Base-by-base conservation (phyloP, 331 rosid genomes). In the Erythrophleum ivorense region DNA sequence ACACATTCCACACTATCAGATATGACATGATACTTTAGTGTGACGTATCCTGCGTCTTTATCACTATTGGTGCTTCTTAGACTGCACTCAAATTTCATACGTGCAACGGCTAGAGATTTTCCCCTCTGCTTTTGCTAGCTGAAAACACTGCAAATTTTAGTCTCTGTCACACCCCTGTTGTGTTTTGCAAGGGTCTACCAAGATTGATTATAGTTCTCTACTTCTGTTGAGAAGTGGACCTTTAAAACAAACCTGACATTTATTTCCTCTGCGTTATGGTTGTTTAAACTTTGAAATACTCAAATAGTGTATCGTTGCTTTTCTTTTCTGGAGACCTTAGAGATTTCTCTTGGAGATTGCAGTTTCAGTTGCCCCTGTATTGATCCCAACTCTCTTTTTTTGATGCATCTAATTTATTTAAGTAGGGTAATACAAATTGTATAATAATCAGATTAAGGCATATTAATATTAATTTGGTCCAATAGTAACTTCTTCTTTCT, bases 191-290 rank as follows among this genome's bases (percentile, higher is more conserved):
- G 38, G 50, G 11, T 55, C 33, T 48, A 0, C 14, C 19, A 38
- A 29, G 75, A 52, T 40, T 67, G 41, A 4, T 11, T 43, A 31
- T 19, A 41, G 6, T 68, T 38, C n/a, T 55, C 31, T 54, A n/a
- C 63, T 54, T 9, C 41, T 78, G 74, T 38, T 36, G 31, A 24
- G 29, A 40, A n/a, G 54, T 78, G 13, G 41, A 21, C 75, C 54
- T 41, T 40, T n/a, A 2, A 34, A 24, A n/a, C 24, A 19, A 34
- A 52, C 53, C 12, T 36, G 29, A 21, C 70, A 33, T 19, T 21
- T 68, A 21, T 40, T 50, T 78, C 33, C 31, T 48, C n/a, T 55
- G 9, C 41, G 31, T 63, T 16, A 33, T 63, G 11, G 31, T 63
- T 63, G 43, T 31, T 62, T 31, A 29, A 11, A 24, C 29, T 24